phyloP scores from a whole-genome alignment of 306 rosid genomes.

The Gastrolobium bilobum region DNA sequence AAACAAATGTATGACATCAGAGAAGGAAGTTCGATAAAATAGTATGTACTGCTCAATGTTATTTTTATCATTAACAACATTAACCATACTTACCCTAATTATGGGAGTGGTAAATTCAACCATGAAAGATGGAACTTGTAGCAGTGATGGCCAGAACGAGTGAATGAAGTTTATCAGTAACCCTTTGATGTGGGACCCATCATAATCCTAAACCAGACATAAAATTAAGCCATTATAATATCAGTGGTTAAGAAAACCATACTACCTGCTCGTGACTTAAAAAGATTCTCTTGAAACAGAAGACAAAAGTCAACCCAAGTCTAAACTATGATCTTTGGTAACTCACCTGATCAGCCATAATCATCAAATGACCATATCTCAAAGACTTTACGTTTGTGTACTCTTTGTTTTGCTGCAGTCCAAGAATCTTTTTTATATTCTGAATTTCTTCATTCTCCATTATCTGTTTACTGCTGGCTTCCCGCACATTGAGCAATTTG shows the following conservation, averaged over 20 bases:
- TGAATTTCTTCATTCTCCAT: slow-evolving; percentile 90
- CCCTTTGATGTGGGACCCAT: slow-evolving; percentile 98
- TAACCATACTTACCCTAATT: slow-evolving; percentile 74
- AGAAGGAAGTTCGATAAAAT: background rate
- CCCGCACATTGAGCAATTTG: slow-evolving; percentile 93
- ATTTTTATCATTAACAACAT: background rate
- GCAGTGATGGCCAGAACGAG: slow-evolving; percentile 94
- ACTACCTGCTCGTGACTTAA: background rate
- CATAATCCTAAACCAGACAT: slow-evolving; percentile 74
- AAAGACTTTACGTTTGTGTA: slow-evolving; percentile 71
- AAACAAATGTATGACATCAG: background rate
- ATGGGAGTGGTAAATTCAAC: slow-evolving; percentile 95
- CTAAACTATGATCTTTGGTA: background rate
- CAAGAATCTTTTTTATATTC: slow-evolving; percentile 89
- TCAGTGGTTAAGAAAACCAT: background rate
- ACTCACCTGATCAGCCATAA: slow-evolving; percentile 97
- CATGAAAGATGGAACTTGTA: slow-evolving; percentile 84
- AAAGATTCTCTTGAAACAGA: background rate
- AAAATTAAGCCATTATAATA: background rate
- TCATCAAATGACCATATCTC: slow-evolving; percentile 98
- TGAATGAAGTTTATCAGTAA: slow-evolving; percentile 91
- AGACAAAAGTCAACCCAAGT: background rate
- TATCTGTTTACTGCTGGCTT: slow-evolving; percentile 86
- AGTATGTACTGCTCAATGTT: background rate
- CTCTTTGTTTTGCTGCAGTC: slow-evolving; percentile 92